Evolutionary conservation across 2,329 filamentous ascomycete genomes (phyloP).

Genomic region (Colletotrichum limetticola): DNA sequence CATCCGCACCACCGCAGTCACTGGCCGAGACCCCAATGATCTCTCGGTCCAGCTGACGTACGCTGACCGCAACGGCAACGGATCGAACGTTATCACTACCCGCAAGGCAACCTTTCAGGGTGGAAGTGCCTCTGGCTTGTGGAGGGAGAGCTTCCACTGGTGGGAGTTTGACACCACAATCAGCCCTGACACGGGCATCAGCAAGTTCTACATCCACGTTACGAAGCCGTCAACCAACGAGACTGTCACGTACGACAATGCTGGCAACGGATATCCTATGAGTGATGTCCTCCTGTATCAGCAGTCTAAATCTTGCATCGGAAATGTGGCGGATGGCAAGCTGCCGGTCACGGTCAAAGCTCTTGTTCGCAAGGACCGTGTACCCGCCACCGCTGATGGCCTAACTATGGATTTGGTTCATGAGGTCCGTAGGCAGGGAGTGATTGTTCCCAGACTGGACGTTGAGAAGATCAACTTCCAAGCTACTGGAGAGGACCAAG

Average conservation of each 20-base stretch:
- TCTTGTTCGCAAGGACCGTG: constrained; percentile 19
- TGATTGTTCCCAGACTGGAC: constrained; percentile 25
- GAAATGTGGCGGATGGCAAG: constrained; percentile 1
- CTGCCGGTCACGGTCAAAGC: constrained; percentile 11
- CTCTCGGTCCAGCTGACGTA: constrained; percentile 39
- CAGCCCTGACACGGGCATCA: constrained; percentile 37
- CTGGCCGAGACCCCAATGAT: constrained; percentile 37
- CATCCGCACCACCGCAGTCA: constrained; percentile 33
- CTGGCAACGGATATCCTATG: constrained; percentile 37
- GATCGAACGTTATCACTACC: constrained; percentile 10
- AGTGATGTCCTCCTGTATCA: constrained; percentile 36
- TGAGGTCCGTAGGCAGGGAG: constrained; percentile 19
- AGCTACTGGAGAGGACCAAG: constrained; percentile 13
- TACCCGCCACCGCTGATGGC: constrained; percentile 1
- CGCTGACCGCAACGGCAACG: constrained; percentile 37
- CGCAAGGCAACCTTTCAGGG: constrained; percentile 34
- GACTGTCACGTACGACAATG: constrained; percentile 36
- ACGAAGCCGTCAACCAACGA: constrained; percentile 36
- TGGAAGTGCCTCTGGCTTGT: constrained; percentile 35
- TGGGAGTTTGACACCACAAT: constrained; percentile 38
- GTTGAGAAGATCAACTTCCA: constrained; percentile 25
- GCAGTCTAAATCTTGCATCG: constrained; percentile 34
- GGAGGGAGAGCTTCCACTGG: constrained; percentile 35
- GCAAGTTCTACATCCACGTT: constrained; percentile 38
- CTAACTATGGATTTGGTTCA: constrained; percentile 29